phyloP scores from a whole-genome alignment of 768 basidiomycete species.

The Lactarius quietus region DNA sequence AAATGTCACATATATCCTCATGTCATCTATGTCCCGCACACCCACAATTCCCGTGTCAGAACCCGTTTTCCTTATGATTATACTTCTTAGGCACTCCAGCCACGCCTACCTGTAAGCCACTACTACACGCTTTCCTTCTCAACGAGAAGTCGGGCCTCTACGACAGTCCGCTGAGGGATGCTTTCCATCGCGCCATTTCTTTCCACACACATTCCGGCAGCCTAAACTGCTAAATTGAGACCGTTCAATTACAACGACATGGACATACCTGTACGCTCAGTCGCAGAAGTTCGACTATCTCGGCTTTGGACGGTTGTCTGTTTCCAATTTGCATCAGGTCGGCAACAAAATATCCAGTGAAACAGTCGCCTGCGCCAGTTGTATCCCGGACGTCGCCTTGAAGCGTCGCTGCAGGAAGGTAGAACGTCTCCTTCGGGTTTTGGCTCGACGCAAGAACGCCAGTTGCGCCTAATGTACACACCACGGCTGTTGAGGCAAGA shows the following conservation, averaged over 20 bases:
- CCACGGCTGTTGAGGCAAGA: conserved; percentile 38
- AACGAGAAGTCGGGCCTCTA: conserved; percentile 30
- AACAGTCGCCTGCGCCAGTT: conserved; percentile 64
- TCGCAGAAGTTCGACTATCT: conserved; percentile 37
- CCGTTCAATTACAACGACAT: neutral
- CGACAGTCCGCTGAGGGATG: conserved; percentile 43
- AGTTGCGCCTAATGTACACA: conserved; percentile 53
- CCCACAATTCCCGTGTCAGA: conserved; percentile 6
- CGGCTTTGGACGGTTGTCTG: conserved; percentile 24
- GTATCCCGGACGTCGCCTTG: conserved; percentile 44
- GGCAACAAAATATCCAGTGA: conserved; percentile 56
- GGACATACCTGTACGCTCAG: conserved; percentile 42
- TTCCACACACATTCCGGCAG: conserved; percentile 61
- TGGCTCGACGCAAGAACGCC: conserved; percentile 48
- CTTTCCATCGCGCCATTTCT: conserved; percentile 55
- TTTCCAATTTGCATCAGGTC: conserved; percentile 47
- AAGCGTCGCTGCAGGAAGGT: conserved; percentile 47
- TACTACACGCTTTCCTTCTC: neutral
- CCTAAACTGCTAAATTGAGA: conserved; percentile 34
- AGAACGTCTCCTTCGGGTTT: conserved; percentile 29
- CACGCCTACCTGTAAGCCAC: neutral
- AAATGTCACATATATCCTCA: conserved; percentile 40
- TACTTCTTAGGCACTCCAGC: neutral
- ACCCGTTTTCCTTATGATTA: neutral
- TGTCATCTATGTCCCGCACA: conserved; percentile 29